Base-by-base conservation (phyloP, 163 green algal species). In the Dunaliella salina region DNA sequence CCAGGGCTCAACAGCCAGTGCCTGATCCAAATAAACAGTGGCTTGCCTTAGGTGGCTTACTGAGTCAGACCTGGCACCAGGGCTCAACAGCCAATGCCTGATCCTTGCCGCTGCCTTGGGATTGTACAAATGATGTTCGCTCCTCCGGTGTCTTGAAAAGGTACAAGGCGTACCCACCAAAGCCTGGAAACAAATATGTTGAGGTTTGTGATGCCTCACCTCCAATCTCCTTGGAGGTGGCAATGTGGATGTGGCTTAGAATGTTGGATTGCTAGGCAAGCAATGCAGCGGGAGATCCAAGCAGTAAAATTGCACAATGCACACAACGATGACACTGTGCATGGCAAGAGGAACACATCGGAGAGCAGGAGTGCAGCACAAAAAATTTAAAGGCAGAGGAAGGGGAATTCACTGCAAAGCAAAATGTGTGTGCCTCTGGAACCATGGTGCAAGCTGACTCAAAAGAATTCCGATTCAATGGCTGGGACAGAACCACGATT, bases 101-200 rank as follows among this genome's bases (percentile, higher is more conserved):
- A n/a, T 80, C 29, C 75, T 81, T 35, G 75, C 75, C 72, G 32
- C 79, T 45, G 33, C 79, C 79, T 15, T 82, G 79, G 13, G 30
- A n/a, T 26, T 35, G 32, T 71, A 88, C 22, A 45, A 88, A 88
- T 18, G 40, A 79, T 12, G 81, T 40, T 0, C 86, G 81, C 32
- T 80, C 80, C 33, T 32, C 30, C 18, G 57, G 46, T 0, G n/a
- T 81, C 29, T 30, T 63, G 35, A 89, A 89, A n/a, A 89, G 34
- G 71, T 87, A 89, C 80, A 89, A 34, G 1, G 86, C 86, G 29
- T 89, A 89, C 13, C 86, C 86, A n/a, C 86, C 86, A 46, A 75
- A 86, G 11, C 79, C 79, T 82, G 79, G 22, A 81, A 35, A 29
- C 1, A 81, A 35, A 40, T 81, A 35, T 81, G 3, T 35, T 81